Percentiles rank a stretch among this genome's conserved stretches.
Conservation (phyloP, 1,284 basidiomycete species). For the Boletus mariae region DNA sequence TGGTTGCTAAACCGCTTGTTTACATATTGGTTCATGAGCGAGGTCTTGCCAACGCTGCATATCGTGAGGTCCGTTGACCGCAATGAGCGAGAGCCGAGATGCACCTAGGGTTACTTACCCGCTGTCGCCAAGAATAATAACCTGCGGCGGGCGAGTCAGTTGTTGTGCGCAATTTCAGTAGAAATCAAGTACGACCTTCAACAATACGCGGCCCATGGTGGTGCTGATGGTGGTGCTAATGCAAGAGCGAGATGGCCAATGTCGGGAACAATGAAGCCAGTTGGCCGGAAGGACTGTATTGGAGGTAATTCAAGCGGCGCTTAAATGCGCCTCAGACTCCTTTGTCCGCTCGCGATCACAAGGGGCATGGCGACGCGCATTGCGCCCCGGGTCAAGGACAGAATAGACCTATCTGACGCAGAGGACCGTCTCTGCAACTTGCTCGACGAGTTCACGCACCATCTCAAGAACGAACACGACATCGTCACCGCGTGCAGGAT, state of each 20-base stretch:
- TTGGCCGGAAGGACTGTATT: slow-evolving; percentile 17
- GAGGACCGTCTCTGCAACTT: slow-evolving; percentile 62
- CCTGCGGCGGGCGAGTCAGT: slow-evolving; percentile 46
- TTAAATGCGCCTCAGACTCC: slow-evolving; percentile 9
- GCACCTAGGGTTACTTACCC: slow-evolving; percentile 56
- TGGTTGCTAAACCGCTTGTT: slow-evolving; percentile 99
- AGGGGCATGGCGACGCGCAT: slow-evolving; percentile 32
- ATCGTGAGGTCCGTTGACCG: slow-evolving; percentile 1
- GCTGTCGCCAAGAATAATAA: slow-evolving; percentile 97
- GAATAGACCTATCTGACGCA: slow-evolving; percentile 50
- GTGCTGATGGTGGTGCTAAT: background rate
- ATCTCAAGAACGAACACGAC: slow-evolving; percentile 49
- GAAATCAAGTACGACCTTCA: slow-evolving; percentile 67
- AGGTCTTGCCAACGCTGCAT: slow-evolving; percentile 97
- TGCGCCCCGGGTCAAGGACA: slow-evolving; percentile 27
- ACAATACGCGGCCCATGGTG: slow-evolving; percentile 82
- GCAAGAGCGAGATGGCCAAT: background rate
- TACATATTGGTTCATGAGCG: slow-evolving; percentile 99
- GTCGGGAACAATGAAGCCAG: background rate
- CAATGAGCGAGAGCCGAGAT: slow-evolving; percentile 11
- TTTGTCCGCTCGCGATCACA: background rate
- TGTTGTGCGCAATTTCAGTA: slow-evolving; percentile 2
- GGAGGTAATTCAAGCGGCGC: slow-evolving; percentile 25
- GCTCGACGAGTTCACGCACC: slow-evolving; percentile 62
- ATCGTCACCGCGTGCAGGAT: slow-evolving; percentile 74